phyloP scores from a whole-genome alignment of 106 monocot genomes.

The Allium fistulosum region DNA sequence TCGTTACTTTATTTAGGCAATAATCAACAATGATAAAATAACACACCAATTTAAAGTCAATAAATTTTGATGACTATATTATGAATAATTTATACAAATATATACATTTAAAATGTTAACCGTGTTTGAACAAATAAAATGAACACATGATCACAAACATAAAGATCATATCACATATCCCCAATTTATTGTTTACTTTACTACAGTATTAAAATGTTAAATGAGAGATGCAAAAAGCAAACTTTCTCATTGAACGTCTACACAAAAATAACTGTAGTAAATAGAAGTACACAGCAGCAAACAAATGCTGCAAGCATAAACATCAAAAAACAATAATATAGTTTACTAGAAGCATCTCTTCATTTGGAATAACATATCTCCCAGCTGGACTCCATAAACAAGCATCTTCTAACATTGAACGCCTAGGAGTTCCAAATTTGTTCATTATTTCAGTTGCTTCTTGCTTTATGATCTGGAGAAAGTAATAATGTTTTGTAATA shows the following conservation, averaged over 20 bases:
- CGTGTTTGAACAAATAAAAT: too few species aligned
- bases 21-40: too few species aligned
- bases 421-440: slow-evolving; percentile 72
- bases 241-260: slow-evolving; percentile 93
- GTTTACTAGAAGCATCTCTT: slow-evolving; percentile 91
- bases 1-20: too few species aligned
- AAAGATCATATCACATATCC: too few species aligned
- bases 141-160: too few species aligned
- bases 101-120: too few species aligned
- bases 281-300: slow-evolving; percentile 11
- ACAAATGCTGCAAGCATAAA: too few species aligned
- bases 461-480: slow-evolving; percentile 67
- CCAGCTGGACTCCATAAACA: slow-evolving; percentile 65
- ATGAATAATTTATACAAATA: too few species aligned
- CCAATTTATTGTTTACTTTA: slow-evolving; percentile 30
- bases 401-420: slow-evolving; percentile 68
- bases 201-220: slow-evolving; percentile 77
- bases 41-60: too few species aligned
- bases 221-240: slow-evolving; percentile 80
- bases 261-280: neutral
- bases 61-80: too few species aligned
- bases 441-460: slow-evolving; percentile 90
- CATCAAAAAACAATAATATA: neutral
- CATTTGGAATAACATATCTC: slow-evolving; percentile 91
- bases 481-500: neutral